Evolutionary conservation across 228 moss, liverwort and hornwort genomes (phyloP), one percentile per base, ranked within the genome.

Genomic region (Sphagnum fallax): DNA sequence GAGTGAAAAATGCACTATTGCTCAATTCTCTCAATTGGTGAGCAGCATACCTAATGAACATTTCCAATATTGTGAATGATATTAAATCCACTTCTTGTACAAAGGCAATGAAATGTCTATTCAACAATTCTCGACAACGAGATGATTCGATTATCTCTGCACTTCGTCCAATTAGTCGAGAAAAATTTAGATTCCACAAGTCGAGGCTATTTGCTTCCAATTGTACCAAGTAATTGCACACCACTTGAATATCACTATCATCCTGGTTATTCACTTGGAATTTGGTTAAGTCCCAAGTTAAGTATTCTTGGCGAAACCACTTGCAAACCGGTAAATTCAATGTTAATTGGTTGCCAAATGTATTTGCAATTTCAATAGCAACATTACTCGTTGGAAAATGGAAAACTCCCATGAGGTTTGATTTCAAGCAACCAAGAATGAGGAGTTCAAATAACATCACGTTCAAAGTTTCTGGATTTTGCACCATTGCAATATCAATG

Each of bases 361-460:
- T 87, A 65, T 87, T 87, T 55, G 78, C 83, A 71, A 87, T 72
- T 65, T 87, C 87, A 18, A 87, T 75, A 18, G 71, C 49, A 11
- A 87, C 57, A 57, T 70, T 65, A 51, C 76, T 81, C 50, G 83
- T 83, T 63, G 73, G 75, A 68, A 83, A 52, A 68, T 74, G 83
- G 60, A 83, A 87, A 32, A 79, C 87, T 59, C 83, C 87, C 50
- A 78, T 78, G 74, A 66, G 50, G 50, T 83, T 76, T 52, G 87
- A 81, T 69, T 81, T 87, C 13, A 87, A 78, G 60, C 81, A 83
- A 32, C 87, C 87, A 48, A 83, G 79, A 6, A 87, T 76, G 48
- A 87, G 77, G 11, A 87, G 87, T 69, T 87, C 87, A 75, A 87
- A 87, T 66, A 87, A 68, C 48, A 87, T 69, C 73, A 81, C 75